These are phyloP conservation scores for Solanum tacnaense DNA, from an alignment of 257 asterid genomes.

Conservation along the genomic window DNA sequence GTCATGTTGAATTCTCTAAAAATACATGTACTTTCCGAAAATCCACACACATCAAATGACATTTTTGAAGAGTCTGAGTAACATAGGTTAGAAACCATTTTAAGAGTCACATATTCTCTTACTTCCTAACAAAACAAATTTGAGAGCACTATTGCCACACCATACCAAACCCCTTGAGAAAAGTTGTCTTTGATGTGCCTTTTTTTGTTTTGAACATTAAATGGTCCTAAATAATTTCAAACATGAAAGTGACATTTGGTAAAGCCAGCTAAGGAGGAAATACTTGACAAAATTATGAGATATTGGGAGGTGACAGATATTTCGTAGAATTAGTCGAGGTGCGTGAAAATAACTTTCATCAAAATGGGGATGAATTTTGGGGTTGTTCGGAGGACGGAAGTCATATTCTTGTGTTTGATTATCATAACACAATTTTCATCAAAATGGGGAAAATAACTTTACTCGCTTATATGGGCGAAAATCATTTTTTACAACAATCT, in stretches of 20 bases:
- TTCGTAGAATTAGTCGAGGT: too few species aligned
- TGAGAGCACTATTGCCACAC: neutral
- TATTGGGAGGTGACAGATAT: neutral
- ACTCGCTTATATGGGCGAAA: neutral
- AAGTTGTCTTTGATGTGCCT: neutral
- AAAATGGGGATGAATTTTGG: neutral
- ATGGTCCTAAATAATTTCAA: neutral
- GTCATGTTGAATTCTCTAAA: neutral
- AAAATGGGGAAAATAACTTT: neutral
- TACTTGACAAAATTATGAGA: neutral
- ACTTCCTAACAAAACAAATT: neutral
- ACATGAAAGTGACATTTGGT: neutral
- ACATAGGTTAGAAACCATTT: neutral
- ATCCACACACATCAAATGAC: neutral
- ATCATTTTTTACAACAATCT: neutral
- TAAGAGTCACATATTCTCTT: neutral
- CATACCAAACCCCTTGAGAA: neutral
- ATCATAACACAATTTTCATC: neutral
- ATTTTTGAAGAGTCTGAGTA: neutral
- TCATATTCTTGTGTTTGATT: neutral
- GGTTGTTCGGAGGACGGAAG: neutral
- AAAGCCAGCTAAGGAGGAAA: neutral
- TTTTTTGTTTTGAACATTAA: neutral
- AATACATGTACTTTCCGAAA: too few species aligned
- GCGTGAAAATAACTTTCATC: too few species aligned